phyloP scores from a whole-genome alignment of 2,329 filamentous ascomycete species.

The Apiospora malaysiana region DNA sequence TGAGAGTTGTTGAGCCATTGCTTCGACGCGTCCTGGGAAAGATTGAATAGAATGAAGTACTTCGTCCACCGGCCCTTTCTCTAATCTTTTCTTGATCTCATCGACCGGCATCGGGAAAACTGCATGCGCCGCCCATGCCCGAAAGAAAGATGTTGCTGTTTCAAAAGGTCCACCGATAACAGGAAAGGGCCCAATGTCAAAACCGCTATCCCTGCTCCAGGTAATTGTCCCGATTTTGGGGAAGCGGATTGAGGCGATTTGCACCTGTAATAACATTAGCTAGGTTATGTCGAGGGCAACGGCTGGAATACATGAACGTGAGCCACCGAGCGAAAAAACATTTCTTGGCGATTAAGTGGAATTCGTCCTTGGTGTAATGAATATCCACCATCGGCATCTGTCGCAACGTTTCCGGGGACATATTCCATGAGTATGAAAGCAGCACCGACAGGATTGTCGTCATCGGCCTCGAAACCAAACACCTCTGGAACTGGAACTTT shows the following conservation, averaged over 20 bases:
- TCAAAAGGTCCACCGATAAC: conserved; percentile 33
- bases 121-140: conserved; percentile 30
- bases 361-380: neutral
- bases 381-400: neutral
- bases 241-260: neutral
- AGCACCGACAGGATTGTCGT: neutral
- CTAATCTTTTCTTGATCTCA: conserved; percentile 24
- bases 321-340: neutral
- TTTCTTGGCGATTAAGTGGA: neutral
- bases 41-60: neutral
- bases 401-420: neutral
- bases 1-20: neutral
- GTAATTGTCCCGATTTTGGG: conserved; percentile 27
- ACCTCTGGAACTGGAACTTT: neutral
- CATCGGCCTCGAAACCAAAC: neutral
- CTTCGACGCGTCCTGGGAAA: conserved; percentile 24
- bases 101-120: conserved; percentile 27
- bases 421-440: neutral
- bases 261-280: neutral
- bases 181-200: conserved; percentile 30
- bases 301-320: neutral
- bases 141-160: conserved; percentile 32
- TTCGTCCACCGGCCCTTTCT: conserved; percentile 20
- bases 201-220: conserved; percentile 22
- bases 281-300: neutral